Base-by-base conservation (phyloP, 116 monocot genomes). In the Iris pallida region DNA sequence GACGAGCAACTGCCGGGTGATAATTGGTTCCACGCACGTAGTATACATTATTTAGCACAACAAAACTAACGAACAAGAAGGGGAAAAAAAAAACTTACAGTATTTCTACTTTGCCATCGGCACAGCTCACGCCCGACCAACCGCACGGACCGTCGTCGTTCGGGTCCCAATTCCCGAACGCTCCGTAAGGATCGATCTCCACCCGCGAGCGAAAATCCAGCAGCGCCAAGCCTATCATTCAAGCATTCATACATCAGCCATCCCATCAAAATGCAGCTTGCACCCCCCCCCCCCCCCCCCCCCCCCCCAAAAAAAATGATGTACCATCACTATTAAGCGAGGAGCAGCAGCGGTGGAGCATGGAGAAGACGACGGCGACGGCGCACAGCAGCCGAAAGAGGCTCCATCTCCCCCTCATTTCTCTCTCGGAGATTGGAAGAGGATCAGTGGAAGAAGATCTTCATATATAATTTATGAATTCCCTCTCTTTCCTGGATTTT, bases 111-210 rank as follows among this genome's bases (percentile, higher is more conserved):
- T 78, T 81, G 52, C 85, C 83, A 83, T 81, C 77, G 57, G 71
- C 49, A 67, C 94, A 94, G 41, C 61, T 64, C 45, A 94, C 79
- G 16, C 94, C 88, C 0, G 48, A 79, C 95, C 95, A 95, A 42
- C 65, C 78, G 73, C 95, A 91, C 0, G 95, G 88, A 66, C 80
- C 44, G 2, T 47, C 57, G 14, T 88, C 86, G 11, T 75, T 57
- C 12, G 71, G 74, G 69, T 84, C 72, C 91, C 95, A 91, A 68
- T 73, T 80, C 16, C 48, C 68, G 47, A 95, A 68, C 10, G 63
- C 83, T 5, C 83, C 80, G 64, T 80, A 67, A 5, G 90, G 83
- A 81, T 94, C 90, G 7, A 49, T 42, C 53, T 90, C 86, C 52
- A 94, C 83, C 63, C 72, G 81, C 10, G 72, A 83, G 16, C 88